Percentiles rank a stretch among this genome's conserved stretches.
Conservation (phyloP, 2,329 filamentous ascomycete species). For the Aspergillus unguis region DNA sequence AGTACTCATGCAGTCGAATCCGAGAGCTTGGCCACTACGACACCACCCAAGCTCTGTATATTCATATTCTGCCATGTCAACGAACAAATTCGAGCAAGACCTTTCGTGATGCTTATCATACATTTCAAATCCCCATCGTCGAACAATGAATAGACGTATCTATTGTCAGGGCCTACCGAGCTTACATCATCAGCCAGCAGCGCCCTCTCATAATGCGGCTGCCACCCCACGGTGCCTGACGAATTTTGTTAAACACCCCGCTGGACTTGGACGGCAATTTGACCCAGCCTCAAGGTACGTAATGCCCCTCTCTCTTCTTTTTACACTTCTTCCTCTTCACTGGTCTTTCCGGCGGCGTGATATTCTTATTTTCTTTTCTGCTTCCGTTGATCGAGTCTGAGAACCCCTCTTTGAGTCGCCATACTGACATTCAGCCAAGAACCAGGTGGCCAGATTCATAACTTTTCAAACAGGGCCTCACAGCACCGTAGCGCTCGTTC, state of each 20-base stretch:
- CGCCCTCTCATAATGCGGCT: constrained; percentile 19
- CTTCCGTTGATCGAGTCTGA: not conserved
- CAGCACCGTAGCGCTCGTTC: constrained; percentile 38
- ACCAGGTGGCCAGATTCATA: constrained; percentile 17
- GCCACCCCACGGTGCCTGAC: constrained; percentile 36
- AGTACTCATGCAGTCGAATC: no score
- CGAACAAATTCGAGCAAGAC: no score
- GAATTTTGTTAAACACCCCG: constrained; percentile 34
- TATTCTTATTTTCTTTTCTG: not conserved
- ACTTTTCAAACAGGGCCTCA: constrained; percentile 23
- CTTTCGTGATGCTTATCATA: no score
- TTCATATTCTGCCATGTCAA: no score
- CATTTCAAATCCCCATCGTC: no score
- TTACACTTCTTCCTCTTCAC: not conserved
- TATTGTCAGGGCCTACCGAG: constrained; percentile 10
- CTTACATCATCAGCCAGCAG: constrained; percentile 32
- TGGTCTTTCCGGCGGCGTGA: not conserved
- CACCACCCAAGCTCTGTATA: no score
- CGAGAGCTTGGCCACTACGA: no score
- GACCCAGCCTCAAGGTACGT: constrained; percentile 25
- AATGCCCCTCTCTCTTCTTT: not conserved
- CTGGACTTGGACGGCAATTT: constrained; percentile 26
- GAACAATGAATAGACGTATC: not conserved
- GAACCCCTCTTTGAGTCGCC: not conserved
- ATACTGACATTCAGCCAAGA: constrained; percentile 13